Base-by-base conservation (phyloP, 371 early-diverging fungal species). In the Zancudomyces culisetae region DNA sequence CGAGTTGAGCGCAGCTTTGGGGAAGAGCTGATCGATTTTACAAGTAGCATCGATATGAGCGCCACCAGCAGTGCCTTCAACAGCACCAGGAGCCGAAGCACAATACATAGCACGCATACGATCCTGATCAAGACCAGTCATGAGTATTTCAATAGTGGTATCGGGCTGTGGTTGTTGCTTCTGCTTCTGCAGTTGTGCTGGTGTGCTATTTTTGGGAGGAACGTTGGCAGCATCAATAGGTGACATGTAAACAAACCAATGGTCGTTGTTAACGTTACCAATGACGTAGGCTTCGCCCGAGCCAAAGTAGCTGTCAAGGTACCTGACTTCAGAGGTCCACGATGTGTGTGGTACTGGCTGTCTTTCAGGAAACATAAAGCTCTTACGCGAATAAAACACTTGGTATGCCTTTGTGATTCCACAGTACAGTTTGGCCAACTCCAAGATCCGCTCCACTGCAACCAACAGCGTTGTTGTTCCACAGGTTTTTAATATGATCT, bases 401-500 rank as follows among this genome's bases (percentile, higher is more conserved):
- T 87, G 79, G 55, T 80, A 77, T 42, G 46, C 54, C 15, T 78
- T 78, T 57, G 78, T 78, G 13, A 22, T 49, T 41, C 63, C 63
- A 47, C 60, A 47, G 55, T 70, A 73, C 43, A 72, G 66, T 39
- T 70, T 64, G n/a, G 90, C 93, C 60, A 90, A 80, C 51, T 83
- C 79, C 41, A 93, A 63, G 39, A 95, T 77, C 42, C 79, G 73
- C 41, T 87, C 81, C 41, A 95, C 60, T 23, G 91, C 84, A 55
- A 81, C 70, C 58, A 95, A 69, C 28, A 92, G 70, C 0, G 91
- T 93, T 20, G 96, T 93, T 2, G 93, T 92, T 26, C 96, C 96
- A 70, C 96, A 95, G 3, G 96, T 95, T 71, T 95, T 95, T 55
- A 95, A 71, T 50, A 95, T 87, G 41, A 95, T 59, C 56, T 87